Evolutionary conservation across 495 filamentous ascomycete genomes (phyloP).

Genomic region (Hypoxylon crocopeplum): DNA sequence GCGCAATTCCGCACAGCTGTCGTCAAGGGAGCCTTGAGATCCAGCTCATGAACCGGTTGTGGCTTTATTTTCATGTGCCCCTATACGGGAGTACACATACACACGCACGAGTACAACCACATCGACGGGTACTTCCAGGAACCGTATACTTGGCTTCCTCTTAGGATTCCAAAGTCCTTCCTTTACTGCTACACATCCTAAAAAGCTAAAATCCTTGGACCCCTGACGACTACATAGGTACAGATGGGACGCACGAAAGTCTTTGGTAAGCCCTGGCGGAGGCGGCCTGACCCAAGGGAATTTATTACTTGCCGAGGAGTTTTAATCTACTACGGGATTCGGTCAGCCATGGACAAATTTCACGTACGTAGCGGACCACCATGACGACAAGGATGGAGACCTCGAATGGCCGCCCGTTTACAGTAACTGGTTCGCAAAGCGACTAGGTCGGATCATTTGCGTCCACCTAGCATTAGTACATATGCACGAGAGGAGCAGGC

Average conservation of each 20-base stretch:
- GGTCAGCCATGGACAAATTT: conserved; percentile 28
- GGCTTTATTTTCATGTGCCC: conserved; percentile 31
- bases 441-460: conserved; percentile 28
- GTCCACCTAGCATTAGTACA: conserved; percentile 35
- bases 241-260: conserved; percentile 12
- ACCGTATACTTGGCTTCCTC: conserved; percentile 19
- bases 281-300: conserved; percentile 30
- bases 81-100: conserved; percentile 27
- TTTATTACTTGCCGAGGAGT: conserved; percentile 32
- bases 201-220: conserved; percentile 30
- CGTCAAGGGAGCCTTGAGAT: conserved; percentile 19
- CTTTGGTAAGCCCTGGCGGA: conserved; percentile 30
- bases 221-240: background rate
- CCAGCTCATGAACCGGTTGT: conserved; percentile 21
- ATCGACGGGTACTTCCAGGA: conserved; percentile 22
- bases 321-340: conserved; percentile 34
- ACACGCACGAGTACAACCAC: conserved; percentile 12
- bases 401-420: conserved; percentile 29
- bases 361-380: conserved; percentile 34
- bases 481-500: conserved; percentile 32
- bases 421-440: conserved; percentile 35
- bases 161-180: conserved; percentile 27
- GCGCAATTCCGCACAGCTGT: conserved; percentile 18
- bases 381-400: conserved; percentile 38
- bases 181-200: conserved; percentile 20